Evolutionary conservation across 768 basidiomycete genomes (phyloP).

Genomic region (Cyclocybe cylindracea): DNA sequence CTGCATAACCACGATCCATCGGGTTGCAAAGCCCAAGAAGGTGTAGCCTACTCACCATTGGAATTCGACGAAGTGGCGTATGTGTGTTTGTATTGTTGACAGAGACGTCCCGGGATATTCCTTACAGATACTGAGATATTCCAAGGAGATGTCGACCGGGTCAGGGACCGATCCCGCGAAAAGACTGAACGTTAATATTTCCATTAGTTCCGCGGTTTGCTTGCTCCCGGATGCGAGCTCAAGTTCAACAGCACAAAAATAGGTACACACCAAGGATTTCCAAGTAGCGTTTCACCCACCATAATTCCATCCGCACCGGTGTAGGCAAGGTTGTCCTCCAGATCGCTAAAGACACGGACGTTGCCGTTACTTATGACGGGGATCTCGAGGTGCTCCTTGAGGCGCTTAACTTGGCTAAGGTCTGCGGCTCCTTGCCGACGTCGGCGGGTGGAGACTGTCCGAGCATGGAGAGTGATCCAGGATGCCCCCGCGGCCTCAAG

Average conservation of each 20-base stretch:
- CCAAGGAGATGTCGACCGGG: constrained; percentile 65
- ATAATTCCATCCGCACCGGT: constrained; percentile 76
- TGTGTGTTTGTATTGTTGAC: constrained; percentile 57
- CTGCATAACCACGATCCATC: too few relatives aligned
- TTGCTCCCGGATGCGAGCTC: background rate
- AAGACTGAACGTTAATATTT: constrained; percentile 39
- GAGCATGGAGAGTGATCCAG: constrained; percentile 75
- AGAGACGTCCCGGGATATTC: constrained; percentile 51
- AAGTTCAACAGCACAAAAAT: background rate
- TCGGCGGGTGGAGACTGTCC: constrained; percentile 69
- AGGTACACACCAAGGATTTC: constrained; percentile 67
- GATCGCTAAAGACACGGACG: constrained; percentile 60
- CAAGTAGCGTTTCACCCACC: constrained; percentile 78
- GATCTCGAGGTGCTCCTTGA: constrained; percentile 51
- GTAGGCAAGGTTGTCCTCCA: constrained; percentile 49
- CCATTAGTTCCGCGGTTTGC: constrained; percentile 5
- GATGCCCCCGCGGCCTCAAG: constrained; percentile 68
- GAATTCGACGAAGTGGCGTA: constrained; percentile 67
- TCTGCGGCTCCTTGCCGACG: constrained; percentile 75
- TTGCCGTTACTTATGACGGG: constrained; percentile 82
- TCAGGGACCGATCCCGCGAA: constrained; percentile 59
- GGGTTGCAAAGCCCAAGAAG: background rate
- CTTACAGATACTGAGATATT: constrained; percentile 67
- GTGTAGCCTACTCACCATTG: constrained; percentile 52
- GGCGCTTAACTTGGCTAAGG: constrained; percentile 54